Percentiles rank a stretch among this genome's conserved stretches.
Conservation (phyloP, 208 protist genomes). For the Acanthamoeba lenticulata region DNA sequence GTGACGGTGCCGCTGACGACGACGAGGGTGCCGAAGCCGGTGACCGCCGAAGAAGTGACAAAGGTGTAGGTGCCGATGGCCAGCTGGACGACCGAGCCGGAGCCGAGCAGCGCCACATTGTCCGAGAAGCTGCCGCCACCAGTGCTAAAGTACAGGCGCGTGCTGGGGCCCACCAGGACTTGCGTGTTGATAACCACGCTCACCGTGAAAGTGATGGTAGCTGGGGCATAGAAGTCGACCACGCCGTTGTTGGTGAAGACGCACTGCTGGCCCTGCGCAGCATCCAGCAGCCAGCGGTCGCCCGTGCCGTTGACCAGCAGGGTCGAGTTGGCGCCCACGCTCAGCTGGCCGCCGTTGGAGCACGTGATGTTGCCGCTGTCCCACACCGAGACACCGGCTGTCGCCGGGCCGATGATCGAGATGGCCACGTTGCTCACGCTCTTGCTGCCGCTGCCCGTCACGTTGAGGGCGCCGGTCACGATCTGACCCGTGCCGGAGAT, state of each 20-base stretch:
- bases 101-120: neutral
- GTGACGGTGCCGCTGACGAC: neutral
- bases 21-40: neutral
- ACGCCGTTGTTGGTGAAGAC: constrained; percentile 58
- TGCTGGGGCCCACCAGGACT: neutral
- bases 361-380: constrained; percentile 54
- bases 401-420: neutral
- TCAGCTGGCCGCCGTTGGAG: constrained; percentile 59
- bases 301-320: constrained; percentile 49
- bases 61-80: constrained; percentile 50
- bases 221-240: constrained; percentile 4
- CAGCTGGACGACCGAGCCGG: neutral
- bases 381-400: constrained; percentile 2
- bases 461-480: neutral
- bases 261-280: constrained; percentile 53
- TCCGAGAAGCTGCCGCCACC: neutral
- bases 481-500: constrained; percentile 52
- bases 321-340: neutral
- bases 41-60: neutral
- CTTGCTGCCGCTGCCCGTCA: neutral
- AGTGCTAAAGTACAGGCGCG: neutral
- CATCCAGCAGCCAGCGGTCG: neutral
- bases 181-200: neutral
- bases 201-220: constrained; percentile 35
- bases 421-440: constrained; percentile 40